Percentiles rank a stretch among this genome's conserved stretches.
Conservation (phyloP, 192 early-diverging fungal species). For the Coemansia sp. region DNA sequence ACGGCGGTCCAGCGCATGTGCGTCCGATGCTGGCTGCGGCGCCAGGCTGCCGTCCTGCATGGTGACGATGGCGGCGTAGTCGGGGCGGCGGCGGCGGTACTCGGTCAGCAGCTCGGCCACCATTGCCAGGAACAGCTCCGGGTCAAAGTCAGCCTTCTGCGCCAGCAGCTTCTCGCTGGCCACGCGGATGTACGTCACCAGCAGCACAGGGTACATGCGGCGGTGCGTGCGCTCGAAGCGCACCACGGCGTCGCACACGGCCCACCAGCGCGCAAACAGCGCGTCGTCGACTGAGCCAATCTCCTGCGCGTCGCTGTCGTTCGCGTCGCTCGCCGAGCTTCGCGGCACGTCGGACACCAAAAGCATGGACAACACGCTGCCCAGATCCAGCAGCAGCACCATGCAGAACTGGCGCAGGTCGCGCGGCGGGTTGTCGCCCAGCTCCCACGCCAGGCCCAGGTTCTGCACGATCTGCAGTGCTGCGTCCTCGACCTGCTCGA, state of each 20-base stretch:
- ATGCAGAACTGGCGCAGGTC: slow-evolving; percentile 55
- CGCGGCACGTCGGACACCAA: slow-evolving; percentile 23
- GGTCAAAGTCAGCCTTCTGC: slow-evolving; percentile 49
- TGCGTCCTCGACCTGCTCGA: slow-evolving; percentile 51
- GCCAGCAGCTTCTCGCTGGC: slow-evolving; percentile 45
- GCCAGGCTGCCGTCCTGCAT: slow-evolving; percentile 36
- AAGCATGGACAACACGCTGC: slow-evolving; percentile 43
- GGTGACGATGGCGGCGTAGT: slow-evolving; percentile 47
- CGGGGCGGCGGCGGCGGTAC: slow-evolving; percentile 51
- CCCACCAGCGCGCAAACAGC: slow-evolving; percentile 48
- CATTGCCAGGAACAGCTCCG: slow-evolving; percentile 48
- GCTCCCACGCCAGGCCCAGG: slow-evolving; percentile 52
- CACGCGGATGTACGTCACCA: slow-evolving; percentile 42
- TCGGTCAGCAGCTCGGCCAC: slow-evolving; percentile 51
- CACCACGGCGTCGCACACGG: slow-evolving; percentile 42
- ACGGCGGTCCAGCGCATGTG: slow-evolving; percentile 28
- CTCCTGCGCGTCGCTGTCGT: slow-evolving; percentile 31
- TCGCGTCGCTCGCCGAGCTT: neutral
- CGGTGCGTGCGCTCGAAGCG: slow-evolving; percentile 35
- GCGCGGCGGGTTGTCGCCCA: slow-evolving; percentile 49
- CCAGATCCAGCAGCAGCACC: slow-evolving; percentile 46
- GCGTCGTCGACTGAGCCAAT: slow-evolving; percentile 45
- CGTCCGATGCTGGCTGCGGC: neutral
- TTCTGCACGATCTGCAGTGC: slow-evolving; percentile 53
- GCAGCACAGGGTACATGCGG: slow-evolving; percentile 27